Percentiles rank a stretch among this genome's conserved stretches.
Evolutionary conservation across 2,329 filamentous ascomycete species (phyloP).

Genomic region (Aspergillus alliaceus): DNA sequence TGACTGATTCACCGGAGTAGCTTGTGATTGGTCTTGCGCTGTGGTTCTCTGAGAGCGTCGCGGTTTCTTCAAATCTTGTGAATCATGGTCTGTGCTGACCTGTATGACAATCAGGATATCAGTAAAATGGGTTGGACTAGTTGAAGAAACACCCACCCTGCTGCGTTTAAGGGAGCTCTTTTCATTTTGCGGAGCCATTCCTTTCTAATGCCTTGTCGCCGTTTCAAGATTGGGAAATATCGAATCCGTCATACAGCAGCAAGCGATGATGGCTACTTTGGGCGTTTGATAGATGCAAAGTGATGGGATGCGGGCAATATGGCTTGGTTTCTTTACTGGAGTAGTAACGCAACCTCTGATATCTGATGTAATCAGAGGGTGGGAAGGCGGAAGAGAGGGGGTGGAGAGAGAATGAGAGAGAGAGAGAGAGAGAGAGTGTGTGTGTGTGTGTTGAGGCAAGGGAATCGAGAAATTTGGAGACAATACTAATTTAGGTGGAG

Average conservation of each 20-base stretch:
- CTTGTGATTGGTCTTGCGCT: slow-evolving; percentile 54
- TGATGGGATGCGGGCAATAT: neutral
- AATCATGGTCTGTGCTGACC: slow-evolving; percentile 65
- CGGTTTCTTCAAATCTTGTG: slow-evolving; percentile 73
- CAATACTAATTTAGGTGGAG: neutral
- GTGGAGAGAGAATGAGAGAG: neutral
- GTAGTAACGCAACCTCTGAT: neutral
- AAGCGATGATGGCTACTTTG: neutral
- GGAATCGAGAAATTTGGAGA: neutral
- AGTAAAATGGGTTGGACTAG: slow-evolving; percentile 18
- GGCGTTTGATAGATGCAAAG: neutral
- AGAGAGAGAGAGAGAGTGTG: neutral
- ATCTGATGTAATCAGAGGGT: neutral
- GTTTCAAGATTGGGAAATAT: neutral
- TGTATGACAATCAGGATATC: slow-evolving; percentile 41
- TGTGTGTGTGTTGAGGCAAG: too few relatives aligned
- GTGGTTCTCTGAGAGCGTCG: slow-evolving; percentile 74
- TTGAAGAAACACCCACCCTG: slow-evolving; percentile 54
- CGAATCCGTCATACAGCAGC: neutral
- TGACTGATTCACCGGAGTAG: slow-evolving; percentile 63
- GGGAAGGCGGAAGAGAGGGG: neutral
- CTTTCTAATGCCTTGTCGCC: neutral
- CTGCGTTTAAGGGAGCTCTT: slow-evolving; percentile 84
- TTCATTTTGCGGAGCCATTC: slow-evolving; percentile 57
- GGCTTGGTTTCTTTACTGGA: too few relatives aligned